Conservation (phyloP, 2,329 filamentous ascomycete species). For the Trichoderma sp. region DNA sequence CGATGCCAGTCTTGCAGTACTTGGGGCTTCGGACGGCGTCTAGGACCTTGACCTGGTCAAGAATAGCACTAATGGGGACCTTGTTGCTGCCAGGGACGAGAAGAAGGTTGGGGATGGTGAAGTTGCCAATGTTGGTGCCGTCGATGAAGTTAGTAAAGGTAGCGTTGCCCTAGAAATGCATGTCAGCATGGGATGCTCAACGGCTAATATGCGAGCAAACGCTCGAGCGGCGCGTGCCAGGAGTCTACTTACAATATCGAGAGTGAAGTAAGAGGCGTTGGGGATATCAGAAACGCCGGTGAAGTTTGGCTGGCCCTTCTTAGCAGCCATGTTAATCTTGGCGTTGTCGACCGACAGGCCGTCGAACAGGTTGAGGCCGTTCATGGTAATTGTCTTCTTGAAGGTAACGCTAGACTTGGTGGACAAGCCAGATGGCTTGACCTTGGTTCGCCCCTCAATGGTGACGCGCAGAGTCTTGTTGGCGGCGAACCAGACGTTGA, state of each 20-base stretch:
- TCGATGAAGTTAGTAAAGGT: slow-evolving; percentile 62
- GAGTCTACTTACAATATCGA: slow-evolving; percentile 59
- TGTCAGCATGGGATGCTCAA: slow-evolving; percentile 12
- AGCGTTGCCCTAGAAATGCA: slow-evolving; percentile 57
- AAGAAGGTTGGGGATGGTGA: slow-evolving; percentile 60
- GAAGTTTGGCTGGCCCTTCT: slow-evolving; percentile 60
- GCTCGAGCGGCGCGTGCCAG: neutral
- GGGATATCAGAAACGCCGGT: slow-evolving; percentile 61
- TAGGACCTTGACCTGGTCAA: slow-evolving; percentile 55
- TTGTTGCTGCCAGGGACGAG: slow-evolving; percentile 62
- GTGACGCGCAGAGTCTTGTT: slow-evolving; percentile 55
- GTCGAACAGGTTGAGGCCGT: slow-evolving; percentile 57
- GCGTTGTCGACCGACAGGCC: slow-evolving; percentile 57
- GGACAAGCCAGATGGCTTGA: slow-evolving; percentile 54
- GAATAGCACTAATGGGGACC: slow-evolving; percentile 56
- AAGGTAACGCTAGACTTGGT: slow-evolving; percentile 56
- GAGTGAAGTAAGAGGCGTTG: slow-evolving; percentile 64
- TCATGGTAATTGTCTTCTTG: slow-evolving; percentile 56
- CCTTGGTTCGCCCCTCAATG: slow-evolving; percentile 54
- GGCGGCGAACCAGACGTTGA: slow-evolving; percentile 58
- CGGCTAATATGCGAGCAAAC: neutral
- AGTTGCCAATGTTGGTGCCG: slow-evolving; percentile 54
- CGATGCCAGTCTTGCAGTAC: slow-evolving; percentile 56
- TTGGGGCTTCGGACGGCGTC: slow-evolving; percentile 39
- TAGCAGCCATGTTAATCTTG: slow-evolving; percentile 47